phyloP scores from a whole-genome alignment of 2,329 filamentous ascomycete genomes.

The Cephalotrichum gorgonifer region DNA sequence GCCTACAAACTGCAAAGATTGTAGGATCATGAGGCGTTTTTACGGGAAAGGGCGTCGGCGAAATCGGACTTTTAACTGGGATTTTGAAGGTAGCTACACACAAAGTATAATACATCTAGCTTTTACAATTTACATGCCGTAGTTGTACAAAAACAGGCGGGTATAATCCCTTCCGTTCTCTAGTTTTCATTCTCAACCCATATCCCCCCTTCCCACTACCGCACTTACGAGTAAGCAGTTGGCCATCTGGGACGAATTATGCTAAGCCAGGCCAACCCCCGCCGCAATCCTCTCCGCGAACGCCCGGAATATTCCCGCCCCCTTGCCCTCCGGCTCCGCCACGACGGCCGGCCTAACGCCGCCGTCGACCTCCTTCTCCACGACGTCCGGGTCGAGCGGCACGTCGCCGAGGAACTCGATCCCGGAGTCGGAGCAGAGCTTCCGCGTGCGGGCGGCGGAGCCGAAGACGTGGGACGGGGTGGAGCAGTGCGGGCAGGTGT shows the following conservation, averaged over 20 bases:
- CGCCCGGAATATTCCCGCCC: constrained; percentile 60
- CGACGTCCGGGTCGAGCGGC: constrained; percentile 76
- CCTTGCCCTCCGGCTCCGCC: constrained; percentile 65
- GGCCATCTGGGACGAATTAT: too few relatives aligned
- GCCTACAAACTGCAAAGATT: too few relatives aligned
- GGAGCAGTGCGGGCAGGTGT: constrained; percentile 68
- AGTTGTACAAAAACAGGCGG: too few relatives aligned
- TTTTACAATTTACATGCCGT: too few relatives aligned
- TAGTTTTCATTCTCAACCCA: neutral
- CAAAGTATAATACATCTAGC: neutral
- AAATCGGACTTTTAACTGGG: neutral
- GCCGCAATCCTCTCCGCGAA: constrained; percentile 50
- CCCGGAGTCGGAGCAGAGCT: constrained; percentile 59
- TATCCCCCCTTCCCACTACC: neutral
- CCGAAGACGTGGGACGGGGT: constrained; percentile 70
- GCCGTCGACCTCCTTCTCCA: constrained; percentile 66
- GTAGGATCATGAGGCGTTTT: neutral
- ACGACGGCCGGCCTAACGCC: constrained; percentile 83
- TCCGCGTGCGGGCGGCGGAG: constrained; percentile 50
- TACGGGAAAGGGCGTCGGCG: neutral
- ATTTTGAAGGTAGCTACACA: neutral
- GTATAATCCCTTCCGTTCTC: neutral
- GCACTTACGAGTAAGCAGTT: too few relatives aligned
- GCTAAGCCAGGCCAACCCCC: constrained; percentile 28
- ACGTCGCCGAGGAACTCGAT: constrained; percentile 83